Conservation (phyloP, 2,329 filamentous ascomycete genomes). For the Hymenoscyphus occultus region DNA sequence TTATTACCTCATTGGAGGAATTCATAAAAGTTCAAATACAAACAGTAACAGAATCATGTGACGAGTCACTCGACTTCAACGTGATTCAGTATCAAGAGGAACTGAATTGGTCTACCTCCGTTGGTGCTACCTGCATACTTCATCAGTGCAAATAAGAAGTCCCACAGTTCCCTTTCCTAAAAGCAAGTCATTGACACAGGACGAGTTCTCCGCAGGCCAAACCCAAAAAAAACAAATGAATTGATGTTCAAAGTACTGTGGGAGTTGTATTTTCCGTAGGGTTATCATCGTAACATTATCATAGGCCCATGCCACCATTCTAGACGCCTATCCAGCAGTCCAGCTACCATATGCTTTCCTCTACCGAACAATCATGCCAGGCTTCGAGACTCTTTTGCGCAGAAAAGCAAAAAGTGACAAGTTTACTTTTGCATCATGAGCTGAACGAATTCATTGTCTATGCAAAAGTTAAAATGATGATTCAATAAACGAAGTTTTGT, state of each 20-base stretch:
- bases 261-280: conserved; percentile 22
- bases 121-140: neutral
- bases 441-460: conserved; percentile 90
- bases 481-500: neutral
- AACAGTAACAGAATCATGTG: neutral
- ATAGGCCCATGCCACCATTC: conserved; percentile 20
- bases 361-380: conserved; percentile 21
- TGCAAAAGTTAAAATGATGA: conserved; percentile 26
- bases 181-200: neutral
- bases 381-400: conserved; percentile 21
- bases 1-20: neutral
- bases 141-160: neutral
- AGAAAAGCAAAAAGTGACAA: conserved; percentile 16
- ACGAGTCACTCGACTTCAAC: neutral
- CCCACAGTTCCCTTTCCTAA: conserved; percentile 2
- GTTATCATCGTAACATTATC: conserved; percentile 29
- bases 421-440: conserved; percentile 91
- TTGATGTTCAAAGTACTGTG: conserved; percentile 10
- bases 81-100: neutral
- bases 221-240: neutral
- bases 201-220: neutral
- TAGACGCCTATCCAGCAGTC: conserved; percentile 17
- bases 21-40: neutral
- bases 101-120: neutral
- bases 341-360: conserved; percentile 11